Conservation (phyloP, 2,329 filamentous ascomycete genomes). For the Alternaria tenuissima region DNA sequence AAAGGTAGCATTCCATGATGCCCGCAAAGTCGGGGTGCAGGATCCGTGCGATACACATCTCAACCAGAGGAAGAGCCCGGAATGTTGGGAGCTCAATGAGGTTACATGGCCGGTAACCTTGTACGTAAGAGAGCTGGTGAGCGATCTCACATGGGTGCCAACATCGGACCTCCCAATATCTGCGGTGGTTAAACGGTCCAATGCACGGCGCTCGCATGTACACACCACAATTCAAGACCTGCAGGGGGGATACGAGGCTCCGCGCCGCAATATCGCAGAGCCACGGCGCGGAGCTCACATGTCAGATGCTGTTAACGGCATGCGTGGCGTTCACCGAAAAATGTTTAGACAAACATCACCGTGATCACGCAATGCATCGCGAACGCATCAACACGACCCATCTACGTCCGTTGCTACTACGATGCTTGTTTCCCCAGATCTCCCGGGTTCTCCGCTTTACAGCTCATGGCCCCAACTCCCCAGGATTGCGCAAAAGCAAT, state of each 20-base stretch:
- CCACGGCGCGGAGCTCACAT: background rate
- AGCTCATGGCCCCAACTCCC: background rate
- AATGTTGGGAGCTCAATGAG: background rate
- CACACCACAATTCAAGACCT: background rate
- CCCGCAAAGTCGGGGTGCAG: no score
- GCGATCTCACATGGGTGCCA: background rate
- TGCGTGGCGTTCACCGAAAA: background rate
- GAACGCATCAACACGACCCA: background rate
- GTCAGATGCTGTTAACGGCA: background rate
- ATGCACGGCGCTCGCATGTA: background rate
- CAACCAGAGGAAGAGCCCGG: background rate
- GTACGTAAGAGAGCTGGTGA: slow-evolving; percentile 1
- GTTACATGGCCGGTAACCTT: background rate
- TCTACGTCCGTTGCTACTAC: background rate
- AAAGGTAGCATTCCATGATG: background rate
- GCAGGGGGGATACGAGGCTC: background rate
- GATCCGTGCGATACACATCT: background rate
- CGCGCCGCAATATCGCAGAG: background rate
- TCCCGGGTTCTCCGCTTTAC: slow-evolving; percentile 14
- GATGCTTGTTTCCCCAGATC: slow-evolving; percentile 19
- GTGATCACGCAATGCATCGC: background rate
- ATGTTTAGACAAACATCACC: background rate
- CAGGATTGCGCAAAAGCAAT: background rate
- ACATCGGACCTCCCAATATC: background rate
- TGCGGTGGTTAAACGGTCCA: background rate